phyloP scores from a whole-genome alignment of 345 rosid species.

The Populus simonii region DNA sequence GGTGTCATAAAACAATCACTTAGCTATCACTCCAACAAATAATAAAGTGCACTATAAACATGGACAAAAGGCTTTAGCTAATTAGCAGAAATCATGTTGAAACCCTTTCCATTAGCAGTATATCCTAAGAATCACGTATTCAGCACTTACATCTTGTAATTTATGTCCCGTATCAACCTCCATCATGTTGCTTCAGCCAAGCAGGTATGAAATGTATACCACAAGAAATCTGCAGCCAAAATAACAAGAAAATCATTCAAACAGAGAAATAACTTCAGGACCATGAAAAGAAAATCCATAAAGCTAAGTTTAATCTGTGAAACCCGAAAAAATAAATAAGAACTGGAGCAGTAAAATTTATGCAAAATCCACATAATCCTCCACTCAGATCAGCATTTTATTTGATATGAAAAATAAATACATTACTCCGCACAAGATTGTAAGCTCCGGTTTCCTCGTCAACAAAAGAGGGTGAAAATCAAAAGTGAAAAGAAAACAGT shows the following conservation, averaged over 20 bases:
- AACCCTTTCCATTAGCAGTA: not conserved
- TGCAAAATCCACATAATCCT: not conserved
- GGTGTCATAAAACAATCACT: not conserved
- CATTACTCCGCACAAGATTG: not conserved
- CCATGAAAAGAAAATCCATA: not conserved
- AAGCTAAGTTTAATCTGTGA: conserved; percentile 5
- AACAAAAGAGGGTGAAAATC: not conserved
- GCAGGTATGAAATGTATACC: conserved; percentile 7
- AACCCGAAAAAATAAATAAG: not conserved
- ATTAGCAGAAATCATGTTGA: not conserved
- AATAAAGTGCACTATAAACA: not conserved
- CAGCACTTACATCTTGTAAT: conserved; percentile 29
- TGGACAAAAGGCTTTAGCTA: not conserved
- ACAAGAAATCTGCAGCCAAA: conserved; percentile 12
- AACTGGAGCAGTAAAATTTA: not conserved
- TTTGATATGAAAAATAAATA: not conserved
- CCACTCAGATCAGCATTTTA: not conserved
- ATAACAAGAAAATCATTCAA: not conserved
- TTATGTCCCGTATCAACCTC: conserved; percentile 16
- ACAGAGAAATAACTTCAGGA: not conserved
- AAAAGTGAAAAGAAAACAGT: not conserved
- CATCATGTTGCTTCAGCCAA: conserved; percentile 18
- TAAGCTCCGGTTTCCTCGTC: not conserved
- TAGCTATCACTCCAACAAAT: not conserved
- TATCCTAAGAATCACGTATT: not conserved